Conservation (phyloP, 805 yeast genomes). For the Ogataea wickerhamii region DNA sequence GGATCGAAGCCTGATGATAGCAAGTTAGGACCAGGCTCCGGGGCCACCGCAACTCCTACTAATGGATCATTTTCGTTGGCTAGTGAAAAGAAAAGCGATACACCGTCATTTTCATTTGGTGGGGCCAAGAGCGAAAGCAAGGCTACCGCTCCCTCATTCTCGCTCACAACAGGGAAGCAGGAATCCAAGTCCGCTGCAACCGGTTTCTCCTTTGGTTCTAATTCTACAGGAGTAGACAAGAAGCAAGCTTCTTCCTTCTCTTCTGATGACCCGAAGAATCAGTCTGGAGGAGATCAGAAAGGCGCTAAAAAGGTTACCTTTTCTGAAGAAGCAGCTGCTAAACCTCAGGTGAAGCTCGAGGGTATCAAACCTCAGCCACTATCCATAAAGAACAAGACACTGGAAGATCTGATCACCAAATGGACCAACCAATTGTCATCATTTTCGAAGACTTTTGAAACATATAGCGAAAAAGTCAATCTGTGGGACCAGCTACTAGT, state of each 20-base stretch:
- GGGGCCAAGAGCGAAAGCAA: constrained; percentile 5
- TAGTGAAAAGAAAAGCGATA: neutral
- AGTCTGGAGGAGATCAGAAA: neutral
- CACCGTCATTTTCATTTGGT: constrained; percentile 1
- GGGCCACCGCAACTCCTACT: too few species aligned
- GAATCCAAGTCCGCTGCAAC: constrained; percentile 2
- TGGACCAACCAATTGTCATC: constrained; percentile 87
- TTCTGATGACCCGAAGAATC: neutral
- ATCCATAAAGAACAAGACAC: constrained; percentile 81
- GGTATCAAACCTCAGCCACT: constrained; percentile 64
- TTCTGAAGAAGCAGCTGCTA: constrained; percentile 28
- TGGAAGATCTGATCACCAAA: constrained; percentile 87
- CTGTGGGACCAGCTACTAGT: constrained; percentile 85
- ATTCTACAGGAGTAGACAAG: constrained; percentile 8
- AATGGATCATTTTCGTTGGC: too few species aligned
- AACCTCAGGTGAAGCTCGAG: constrained; percentile 40
- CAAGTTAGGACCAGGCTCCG: too few species aligned
- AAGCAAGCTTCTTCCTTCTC: constrained; percentile 8
- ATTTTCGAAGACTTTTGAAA: constrained; percentile 69
- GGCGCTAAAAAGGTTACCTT: constrained; percentile 25
- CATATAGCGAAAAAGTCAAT: constrained; percentile 69
- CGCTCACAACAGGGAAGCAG: constrained; percentile 21
- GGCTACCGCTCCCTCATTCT: constrained; percentile 25
- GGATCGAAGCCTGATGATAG: too few species aligned
- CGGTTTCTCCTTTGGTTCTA: constrained; percentile 10